These are phyloP conservation scores for Aspergillus caelatus DNA, from an alignment of 2,329 filamentous ascomycete genomes.

Conservation along the genomic window DNA sequence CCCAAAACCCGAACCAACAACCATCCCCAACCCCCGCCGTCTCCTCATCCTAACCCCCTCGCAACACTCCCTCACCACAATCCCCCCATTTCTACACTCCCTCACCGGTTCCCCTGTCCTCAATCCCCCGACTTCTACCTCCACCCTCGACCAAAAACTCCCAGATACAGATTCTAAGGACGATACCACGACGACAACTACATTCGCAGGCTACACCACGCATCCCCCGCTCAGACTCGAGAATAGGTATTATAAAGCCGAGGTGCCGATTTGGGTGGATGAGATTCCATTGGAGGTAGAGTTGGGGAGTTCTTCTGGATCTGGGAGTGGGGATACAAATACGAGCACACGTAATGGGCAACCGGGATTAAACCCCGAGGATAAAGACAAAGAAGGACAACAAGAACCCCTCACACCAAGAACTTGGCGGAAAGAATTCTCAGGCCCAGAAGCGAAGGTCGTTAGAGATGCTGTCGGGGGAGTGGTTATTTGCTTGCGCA, in stretches of 20 bases:
- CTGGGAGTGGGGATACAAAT: too few species aligned
- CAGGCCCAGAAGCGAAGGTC: constrained; percentile 43
- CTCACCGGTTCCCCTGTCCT: constrained; percentile 37
- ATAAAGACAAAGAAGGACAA: neutral
- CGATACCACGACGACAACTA: neutral
- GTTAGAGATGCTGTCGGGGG: constrained; percentile 50
- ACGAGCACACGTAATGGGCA: neutral
- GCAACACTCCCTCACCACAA: constrained; percentile 36
- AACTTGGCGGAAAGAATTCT: constrained; percentile 47
- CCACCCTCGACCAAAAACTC: neutral
- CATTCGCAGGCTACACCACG: constrained; percentile 50
- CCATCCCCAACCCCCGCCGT: constrained; percentile 43
- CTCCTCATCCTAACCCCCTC: constrained; percentile 45
- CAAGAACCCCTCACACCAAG: constrained; percentile 8
- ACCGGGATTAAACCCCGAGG: neutral
- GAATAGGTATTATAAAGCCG: constrained; percentile 49
- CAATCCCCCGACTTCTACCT: constrained; percentile 15
- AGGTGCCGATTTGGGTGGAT: constrained; percentile 52
- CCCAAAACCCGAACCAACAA: constrained; percentile 13
- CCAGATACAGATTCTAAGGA: too few species aligned
- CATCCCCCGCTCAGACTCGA: constrained; percentile 44
- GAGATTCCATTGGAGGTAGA: constrained; percentile 38
- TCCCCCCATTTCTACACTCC: constrained; percentile 41
- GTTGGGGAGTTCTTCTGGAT: too few species aligned
- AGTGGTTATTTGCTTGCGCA: constrained; percentile 41